These are phyloP conservation scores for Acer campestre DNA, from an alignment of 345 rosid species.

Conservation along the genomic window DNA sequence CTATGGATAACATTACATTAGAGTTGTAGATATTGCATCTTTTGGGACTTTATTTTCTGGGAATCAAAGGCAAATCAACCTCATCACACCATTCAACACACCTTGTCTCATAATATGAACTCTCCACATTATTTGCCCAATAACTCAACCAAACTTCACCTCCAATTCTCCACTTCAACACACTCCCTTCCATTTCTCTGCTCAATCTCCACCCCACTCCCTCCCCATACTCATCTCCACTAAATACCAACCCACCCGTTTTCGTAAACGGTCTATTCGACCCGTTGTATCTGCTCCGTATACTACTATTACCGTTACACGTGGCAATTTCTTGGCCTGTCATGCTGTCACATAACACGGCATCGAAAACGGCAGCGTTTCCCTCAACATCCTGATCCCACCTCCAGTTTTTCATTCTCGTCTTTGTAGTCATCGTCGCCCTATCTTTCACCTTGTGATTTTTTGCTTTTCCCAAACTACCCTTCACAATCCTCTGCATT, in stretches of 20 bases:
- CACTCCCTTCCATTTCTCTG: constrained; percentile 93
- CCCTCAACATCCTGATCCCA: constrained; percentile 87
- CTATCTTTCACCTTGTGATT: constrained; percentile 48
- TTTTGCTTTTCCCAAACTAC: constrained; percentile 46
- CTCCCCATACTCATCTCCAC: constrained; percentile 75
- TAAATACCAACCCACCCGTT: constrained; percentile 73
- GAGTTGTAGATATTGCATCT: not conserved
- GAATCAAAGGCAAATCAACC: constrained; percentile 78
- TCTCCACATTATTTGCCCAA: constrained; percentile 59
- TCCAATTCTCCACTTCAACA: constrained; percentile 86
- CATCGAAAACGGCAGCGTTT: constrained; percentile 73
- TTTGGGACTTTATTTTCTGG: constrained; percentile 22
- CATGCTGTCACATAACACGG: constrained; percentile 52
- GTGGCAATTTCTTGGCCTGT: constrained; percentile 51
- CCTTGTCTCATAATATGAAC: constrained; percentile 67
- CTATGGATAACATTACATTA: not conserved
- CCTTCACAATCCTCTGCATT: constrained; percentile 41
- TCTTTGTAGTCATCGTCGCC: constrained; percentile 49
- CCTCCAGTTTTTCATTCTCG: constrained; percentile 68
- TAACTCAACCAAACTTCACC: constrained; percentile 79
- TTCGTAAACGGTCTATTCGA: constrained; percentile 61
- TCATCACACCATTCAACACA: constrained; percentile 88
- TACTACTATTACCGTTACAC: not conserved
- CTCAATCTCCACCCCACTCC: constrained; percentile 75
- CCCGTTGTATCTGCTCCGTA: constrained; percentile 24